Evolutionary conservation across 2,329 filamentous ascomycete species (phyloP), one percentile per base, ranked within the genome.

Genomic region (Pyricularia sp.): DNA sequence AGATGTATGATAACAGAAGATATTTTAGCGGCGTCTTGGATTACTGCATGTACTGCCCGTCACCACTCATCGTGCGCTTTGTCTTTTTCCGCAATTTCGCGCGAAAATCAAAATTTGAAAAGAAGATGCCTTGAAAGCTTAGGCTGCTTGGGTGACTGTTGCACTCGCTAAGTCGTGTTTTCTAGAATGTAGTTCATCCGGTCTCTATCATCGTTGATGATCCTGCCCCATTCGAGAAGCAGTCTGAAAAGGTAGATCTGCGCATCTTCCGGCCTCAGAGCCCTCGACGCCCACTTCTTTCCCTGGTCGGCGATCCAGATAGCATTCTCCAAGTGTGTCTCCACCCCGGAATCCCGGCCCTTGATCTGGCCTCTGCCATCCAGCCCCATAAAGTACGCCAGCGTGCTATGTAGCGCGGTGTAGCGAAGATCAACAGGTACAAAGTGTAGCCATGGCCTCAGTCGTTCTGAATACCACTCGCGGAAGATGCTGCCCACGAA

Each of bases 201-300:
- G n/a, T 82, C 78, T 67, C 82, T 73, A 53, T 76, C 71, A 70
- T 91, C 88, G 74, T 89, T 83, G 26, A 88, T 82, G 60, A 92
- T 71, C 67, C 89, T 77, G 2, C 82, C 89, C 88, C 89, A 94
- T 77, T 94, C 90, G 24, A 94, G 75, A 69, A 94, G 75, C 66
- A 94, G 73, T 61, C 90, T 78, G 71, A 93, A 94, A 70, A 93
- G 79, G 71, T 94, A 94, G 10, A 91, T 82, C 73, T 92, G 88
- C 84, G 89, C 90, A 71, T 94, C 91, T 72, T 88, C 87, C 70
- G 83, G 84, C 66, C 87, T 78, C 22, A 92, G 69, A 13, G 84
- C 87, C 71, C 79, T 79, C 7, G 77, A 76, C 2, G 84, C 85
- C 89, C 89, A 91, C 66, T 81, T 80, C 63, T 80, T 78, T 1